Evolutionary conservation across 306 rosid species (phyloP), one percentile per base, ranked within the genome.

Genomic region (Rosa multiflora): DNA sequence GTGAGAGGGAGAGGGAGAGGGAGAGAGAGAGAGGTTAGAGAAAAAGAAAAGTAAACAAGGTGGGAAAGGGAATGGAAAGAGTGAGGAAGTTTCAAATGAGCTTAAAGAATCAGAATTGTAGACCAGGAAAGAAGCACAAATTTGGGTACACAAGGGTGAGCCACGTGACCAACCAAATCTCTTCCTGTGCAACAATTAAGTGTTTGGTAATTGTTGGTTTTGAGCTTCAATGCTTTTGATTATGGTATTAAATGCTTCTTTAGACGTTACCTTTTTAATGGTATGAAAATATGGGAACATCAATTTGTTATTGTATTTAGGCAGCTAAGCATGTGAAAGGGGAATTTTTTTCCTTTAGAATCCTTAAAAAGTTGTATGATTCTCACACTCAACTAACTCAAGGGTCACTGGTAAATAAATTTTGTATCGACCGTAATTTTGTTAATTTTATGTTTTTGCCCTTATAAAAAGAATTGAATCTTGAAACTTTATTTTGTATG

Each of bases 151-250:
- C 79, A 46, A n/a, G 72, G n/a, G 32, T 8, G 52, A 64, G 48
- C 76, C 79, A 78, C 59, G 76, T 82, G 73, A 74, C 70, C 39
- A 23, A 67, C 79, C 82, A 64, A 56, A 35, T 37, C 12, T 5
- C 35, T 37, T 74, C 21, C n/a, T 56, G 29, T 8, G 29, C 26
- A 15, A 51, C n/a, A 26, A 61, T 11, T 11, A 1, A 26, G 67
- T 11, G 32, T 26, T 14, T 62, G 68, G 68, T 58, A 21, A 58
- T 61, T 23, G 21, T 64, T 64, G 70, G 44, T 64, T 62, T 64
- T 35, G 23, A 53, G 70, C 40, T 62, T 29, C 67, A 62, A 5
- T 62, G 67, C 67, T n/a, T 56, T 21, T 56, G 13, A 56, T n/a
- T 56, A 4, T 20, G 26, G 29, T n/a, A 32, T 32, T 32, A 32